Evolutionary conservation across 2,329 filamentous ascomycete species (phyloP).

Genomic region (Aspergillus transmontanensis): DNA sequence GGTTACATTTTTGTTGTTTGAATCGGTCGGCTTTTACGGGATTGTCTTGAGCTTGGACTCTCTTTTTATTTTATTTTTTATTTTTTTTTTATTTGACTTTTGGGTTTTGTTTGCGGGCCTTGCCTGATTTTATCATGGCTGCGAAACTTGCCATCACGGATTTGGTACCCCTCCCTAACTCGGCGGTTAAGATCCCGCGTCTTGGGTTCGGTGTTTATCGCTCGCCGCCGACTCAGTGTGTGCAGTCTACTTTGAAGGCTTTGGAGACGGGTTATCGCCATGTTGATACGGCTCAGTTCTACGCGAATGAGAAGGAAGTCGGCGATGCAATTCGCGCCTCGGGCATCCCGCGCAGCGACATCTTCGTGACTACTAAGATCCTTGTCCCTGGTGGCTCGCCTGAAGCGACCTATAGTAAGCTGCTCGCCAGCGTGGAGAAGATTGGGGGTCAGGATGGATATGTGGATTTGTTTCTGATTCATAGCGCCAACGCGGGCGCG

Average conservation of each 20-base stretch:
- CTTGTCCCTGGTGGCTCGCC: slow-evolving; percentile 55
- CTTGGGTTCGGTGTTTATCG: slow-evolving; percentile 74
- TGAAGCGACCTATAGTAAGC: slow-evolving; percentile 62
- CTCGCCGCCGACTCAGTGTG: slow-evolving; percentile 57
- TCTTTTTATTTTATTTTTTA: neutral
- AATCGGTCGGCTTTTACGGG: neutral
- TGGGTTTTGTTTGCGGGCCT: neutral
- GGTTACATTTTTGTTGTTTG: neutral
- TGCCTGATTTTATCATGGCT: slow-evolving; percentile 25
- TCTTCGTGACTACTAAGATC: slow-evolving; percentile 75
- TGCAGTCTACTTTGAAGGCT: slow-evolving; percentile 61
- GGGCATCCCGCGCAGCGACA: slow-evolving; percentile 53
- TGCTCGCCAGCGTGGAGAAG: slow-evolving; percentile 65
- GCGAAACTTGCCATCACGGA: slow-evolving; percentile 50
- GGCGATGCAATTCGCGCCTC: slow-evolving; percentile 64
- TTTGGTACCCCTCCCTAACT: slow-evolving; percentile 54
- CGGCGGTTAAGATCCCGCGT: slow-evolving; percentile 59
- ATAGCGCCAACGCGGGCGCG: slow-evolving; percentile 61
- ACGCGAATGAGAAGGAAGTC: slow-evolving; percentile 69
- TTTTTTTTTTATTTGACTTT: neutral
- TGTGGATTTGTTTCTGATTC: slow-evolving; percentile 72
- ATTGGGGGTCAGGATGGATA: slow-evolving; percentile 63
- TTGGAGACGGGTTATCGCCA: slow-evolving; percentile 55
- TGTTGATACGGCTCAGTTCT: slow-evolving; percentile 66
- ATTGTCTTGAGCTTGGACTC: neutral